These are phyloP conservation scores for Zanthoxylum bungeanum DNA, from an alignment of 345 rosid species.

Conservation along the genomic window DNA sequence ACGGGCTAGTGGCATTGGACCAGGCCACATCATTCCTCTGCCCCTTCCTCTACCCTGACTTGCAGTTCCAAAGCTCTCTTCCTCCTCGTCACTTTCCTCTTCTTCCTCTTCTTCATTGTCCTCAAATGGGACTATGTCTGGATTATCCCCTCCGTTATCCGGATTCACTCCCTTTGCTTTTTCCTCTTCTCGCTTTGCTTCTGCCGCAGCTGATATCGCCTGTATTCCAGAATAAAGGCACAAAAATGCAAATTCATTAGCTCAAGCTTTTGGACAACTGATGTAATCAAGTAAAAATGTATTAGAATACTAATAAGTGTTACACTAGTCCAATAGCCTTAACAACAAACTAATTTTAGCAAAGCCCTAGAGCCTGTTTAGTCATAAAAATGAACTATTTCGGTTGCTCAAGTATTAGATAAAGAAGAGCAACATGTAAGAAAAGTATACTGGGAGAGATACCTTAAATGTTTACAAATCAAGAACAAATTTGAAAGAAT, in stretches of 20 bases:
- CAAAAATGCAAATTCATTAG: slow-evolving; percentile 11
- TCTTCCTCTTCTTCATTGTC: slow-evolving; percentile 98
- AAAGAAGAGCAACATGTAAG: neutral
- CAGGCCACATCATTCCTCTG: slow-evolving; percentile 97
- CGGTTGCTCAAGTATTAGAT: neutral
- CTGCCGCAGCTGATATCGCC: slow-evolving; percentile 87
- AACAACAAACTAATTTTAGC: slow-evolving; percentile 1
- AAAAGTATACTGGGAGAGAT: neutral
- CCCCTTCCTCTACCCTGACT: slow-evolving; percentile 89
- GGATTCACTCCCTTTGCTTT: slow-evolving; percentile 92
- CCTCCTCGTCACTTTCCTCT: slow-evolving; percentile 91
- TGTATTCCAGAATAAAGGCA: slow-evolving; percentile 24
- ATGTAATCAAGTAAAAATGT: slow-evolving; percentile 1
- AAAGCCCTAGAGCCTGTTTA: neutral
- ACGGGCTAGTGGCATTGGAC: slow-evolving; percentile 75
- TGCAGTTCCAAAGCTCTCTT: slow-evolving; percentile 51
- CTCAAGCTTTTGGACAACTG: neutral
- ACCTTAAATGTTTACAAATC: neutral
- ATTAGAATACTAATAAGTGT: neutral
- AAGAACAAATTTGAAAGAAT: neutral
- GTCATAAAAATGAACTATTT: neutral
- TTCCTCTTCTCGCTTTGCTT: slow-evolving; percentile 94
- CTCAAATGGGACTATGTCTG: slow-evolving; percentile 94
- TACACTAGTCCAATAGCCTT: neutral
- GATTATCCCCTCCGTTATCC: slow-evolving; percentile 72